Conservation (phyloP, 352 stramenopile species). For the Phytophthora palmivora region DNA sequence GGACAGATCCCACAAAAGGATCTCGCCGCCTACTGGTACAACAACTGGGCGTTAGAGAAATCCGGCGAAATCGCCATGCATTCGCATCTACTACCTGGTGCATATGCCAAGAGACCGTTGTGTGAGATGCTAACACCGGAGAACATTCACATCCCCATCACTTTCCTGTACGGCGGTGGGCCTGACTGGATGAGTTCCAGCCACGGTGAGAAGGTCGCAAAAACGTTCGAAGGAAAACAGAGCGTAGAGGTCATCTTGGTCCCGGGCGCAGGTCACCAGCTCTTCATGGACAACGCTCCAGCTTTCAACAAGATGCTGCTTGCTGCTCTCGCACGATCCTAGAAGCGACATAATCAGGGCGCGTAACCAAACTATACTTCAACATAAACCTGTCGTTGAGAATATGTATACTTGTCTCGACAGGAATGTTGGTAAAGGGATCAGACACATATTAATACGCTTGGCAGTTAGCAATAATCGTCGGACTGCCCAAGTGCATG, state of each 20-base stretch:
- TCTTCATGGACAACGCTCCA: slow-evolving; percentile 76
- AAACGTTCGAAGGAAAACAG: slow-evolving; percentile 44
- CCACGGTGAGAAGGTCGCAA: slow-evolving; percentile 59
- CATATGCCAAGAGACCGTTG: slow-evolving; percentile 63
- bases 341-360: slow-evolving; percentile 18
- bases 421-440: slow-evolving; percentile 6
- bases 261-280: slow-evolving; percentile 61
- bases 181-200: slow-evolving; percentile 75
- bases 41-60: slow-evolving; percentile 76
- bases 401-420: slow-evolving; percentile 6
- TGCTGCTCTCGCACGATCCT: slow-evolving; percentile 28
- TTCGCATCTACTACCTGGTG: slow-evolving; percentile 66
- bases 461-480: slow-evolving; percentile 17
- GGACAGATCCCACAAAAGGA: slow-evolving; percentile 47
- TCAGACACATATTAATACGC: too few relatives aligned
- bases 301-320: slow-evolving; percentile 71
- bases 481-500: slow-evolving; percentile 12
- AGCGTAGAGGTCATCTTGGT: slow-evolving; percentile 56
- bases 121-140: slow-evolving; percentile 64
- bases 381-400: not conserved
- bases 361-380: slow-evolving; percentile 10
- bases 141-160: slow-evolving; percentile 63
- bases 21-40: slow-evolving; percentile 73
- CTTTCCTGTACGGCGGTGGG: slow-evolving; percentile 71
- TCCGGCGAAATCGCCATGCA: slow-evolving; percentile 77